Percentiles rank a stretch among this genome's conserved stretches.
These are phyloP conservation scores for Penicillium sp. DNA, from an alignment of 2,329 filamentous ascomycete species.

Conservation along the genomic window DNA sequence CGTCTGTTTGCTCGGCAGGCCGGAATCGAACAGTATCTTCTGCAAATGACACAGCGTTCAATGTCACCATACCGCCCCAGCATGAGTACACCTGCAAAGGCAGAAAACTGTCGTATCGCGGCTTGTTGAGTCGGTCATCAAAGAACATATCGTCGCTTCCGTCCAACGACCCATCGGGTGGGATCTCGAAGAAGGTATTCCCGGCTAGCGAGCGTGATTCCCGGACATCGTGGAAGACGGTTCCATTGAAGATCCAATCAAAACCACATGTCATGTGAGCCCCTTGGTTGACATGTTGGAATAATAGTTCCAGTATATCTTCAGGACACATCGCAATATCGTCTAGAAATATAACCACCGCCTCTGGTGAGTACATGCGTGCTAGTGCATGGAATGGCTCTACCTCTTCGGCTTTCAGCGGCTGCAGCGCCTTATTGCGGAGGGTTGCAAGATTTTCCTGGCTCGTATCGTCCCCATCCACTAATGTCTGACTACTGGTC, in stretches of 20 bases:
- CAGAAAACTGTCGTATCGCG: constrained; percentile 35
- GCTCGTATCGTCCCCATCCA: neutral
- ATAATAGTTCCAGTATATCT: constrained; percentile 59
- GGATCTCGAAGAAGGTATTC: constrained; percentile 58
- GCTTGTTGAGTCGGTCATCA: constrained; percentile 44
- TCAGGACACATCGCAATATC: constrained; percentile 56
- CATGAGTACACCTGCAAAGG: constrained; percentile 63
- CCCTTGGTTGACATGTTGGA: constrained; percentile 48
- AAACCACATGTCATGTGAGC: constrained; percentile 61
- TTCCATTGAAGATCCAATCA: constrained; percentile 56
- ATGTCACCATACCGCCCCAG: constrained; percentile 59
- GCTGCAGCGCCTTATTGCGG: constrained; percentile 7
- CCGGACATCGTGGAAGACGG: constrained; percentile 62
- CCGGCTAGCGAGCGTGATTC: constrained; percentile 55
- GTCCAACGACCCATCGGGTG: constrained; percentile 52
- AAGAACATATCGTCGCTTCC: constrained; percentile 55
- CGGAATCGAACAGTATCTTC: constrained; percentile 50
- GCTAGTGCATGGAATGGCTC: constrained; percentile 35
- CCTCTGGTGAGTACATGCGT: constrained; percentile 31
- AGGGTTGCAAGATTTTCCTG: neutral
- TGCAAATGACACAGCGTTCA: constrained; percentile 52
- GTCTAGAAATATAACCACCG: constrained; percentile 56
- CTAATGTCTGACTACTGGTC: constrained; percentile 31
- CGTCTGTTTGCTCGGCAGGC: constrained; percentile 19
- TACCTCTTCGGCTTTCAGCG: constrained; percentile 5